phyloP scores from a whole-genome alignment of 2,329 filamentous ascomycete species.

The Sphaerostilbella broomeana region DNA sequence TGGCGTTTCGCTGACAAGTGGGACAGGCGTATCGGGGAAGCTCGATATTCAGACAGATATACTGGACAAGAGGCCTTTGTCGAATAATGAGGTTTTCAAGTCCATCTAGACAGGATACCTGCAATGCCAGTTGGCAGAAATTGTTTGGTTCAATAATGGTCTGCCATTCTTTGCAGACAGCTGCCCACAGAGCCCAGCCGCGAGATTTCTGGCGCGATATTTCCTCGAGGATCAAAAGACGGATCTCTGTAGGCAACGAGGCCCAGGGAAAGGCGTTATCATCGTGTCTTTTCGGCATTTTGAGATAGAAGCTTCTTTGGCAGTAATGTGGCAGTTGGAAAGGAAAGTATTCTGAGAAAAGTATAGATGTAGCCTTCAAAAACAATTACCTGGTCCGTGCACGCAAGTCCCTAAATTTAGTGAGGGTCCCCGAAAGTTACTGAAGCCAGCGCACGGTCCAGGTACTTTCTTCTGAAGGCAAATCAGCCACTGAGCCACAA shows the following conservation, averaged over 20 bases:
- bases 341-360: too few relatives aligned
- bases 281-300: too few relatives aligned
- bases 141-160: constrained; percentile 10
- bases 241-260: background rate
- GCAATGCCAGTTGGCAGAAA: constrained; percentile 12
- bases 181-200: constrained; percentile 1
- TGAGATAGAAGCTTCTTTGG: too few relatives aligned
- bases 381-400: too few relatives aligned
- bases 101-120: constrained; percentile 11
- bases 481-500: too few relatives aligned
- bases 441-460: too few relatives aligned
- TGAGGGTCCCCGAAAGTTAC: too few relatives aligned
- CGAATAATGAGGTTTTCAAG: constrained; percentile 9
- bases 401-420: too few relatives aligned
- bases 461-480: too few relatives aligned
- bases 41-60: constrained; percentile 14
- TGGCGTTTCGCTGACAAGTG: constrained; percentile 12
- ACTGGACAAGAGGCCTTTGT: constrained; percentile 8
- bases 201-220: background rate
- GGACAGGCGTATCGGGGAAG: constrained; percentile 15
- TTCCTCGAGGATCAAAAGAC: background rate
- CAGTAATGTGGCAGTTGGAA: too few relatives aligned
- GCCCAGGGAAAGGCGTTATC: too few relatives aligned
- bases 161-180: constrained; percentile 14
- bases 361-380: too few relatives aligned